Evolutionary conservation across 2,329 filamentous ascomycete species (phyloP), one percentile per base, ranked within the genome.

Genomic region (Trichophyton schoenleinii): DNA sequence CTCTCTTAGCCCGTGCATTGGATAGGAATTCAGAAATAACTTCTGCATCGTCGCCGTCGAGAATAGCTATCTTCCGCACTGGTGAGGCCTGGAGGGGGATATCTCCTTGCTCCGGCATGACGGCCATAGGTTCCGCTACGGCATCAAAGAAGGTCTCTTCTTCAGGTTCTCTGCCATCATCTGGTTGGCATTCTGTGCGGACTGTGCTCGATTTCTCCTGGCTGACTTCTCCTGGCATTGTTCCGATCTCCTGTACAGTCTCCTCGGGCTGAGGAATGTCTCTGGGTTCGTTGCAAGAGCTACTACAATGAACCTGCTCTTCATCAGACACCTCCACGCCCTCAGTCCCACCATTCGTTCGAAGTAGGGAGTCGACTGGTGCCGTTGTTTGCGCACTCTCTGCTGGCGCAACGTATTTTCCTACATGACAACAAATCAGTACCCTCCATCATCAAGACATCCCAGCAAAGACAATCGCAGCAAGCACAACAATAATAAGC

Each of bases 11-110:
- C 63, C 73, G 69, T 9, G 74, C 74, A 59, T 71, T 73, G n/a
- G 71, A 73, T 28, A 76, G 62, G 64, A 76, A 75, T 58, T 73
- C 69, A 59, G 70, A 73, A 55, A 76, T 67, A n/a, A 76, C 61
- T 44, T 68, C 72, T 7, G 71, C 70, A 66, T 76, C 73, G 11
- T 75, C 72, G 49, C 71, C 72, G 59, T 72, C 72, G 9, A 76
- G 65, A 28, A 71, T 71, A 64, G 72, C 59, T 41, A 65, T 72
- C 22, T 36, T 55, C 15, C 49, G 58, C 9, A 36, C 6, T n/a
- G 41, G 20, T n/a, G 28, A 13, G n/a, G 4, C 20, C 22, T 28
- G 44, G 15, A 22, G 25, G 1, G 36, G 28, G 22, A n/a, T 60
- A 15, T 41, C 42, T n/a, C 34, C 22, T 52, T 52, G 42, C 13